Conservation (phyloP, 108 stramenopile genomes). For the Fragilariopsis cylindrus region DNA sequence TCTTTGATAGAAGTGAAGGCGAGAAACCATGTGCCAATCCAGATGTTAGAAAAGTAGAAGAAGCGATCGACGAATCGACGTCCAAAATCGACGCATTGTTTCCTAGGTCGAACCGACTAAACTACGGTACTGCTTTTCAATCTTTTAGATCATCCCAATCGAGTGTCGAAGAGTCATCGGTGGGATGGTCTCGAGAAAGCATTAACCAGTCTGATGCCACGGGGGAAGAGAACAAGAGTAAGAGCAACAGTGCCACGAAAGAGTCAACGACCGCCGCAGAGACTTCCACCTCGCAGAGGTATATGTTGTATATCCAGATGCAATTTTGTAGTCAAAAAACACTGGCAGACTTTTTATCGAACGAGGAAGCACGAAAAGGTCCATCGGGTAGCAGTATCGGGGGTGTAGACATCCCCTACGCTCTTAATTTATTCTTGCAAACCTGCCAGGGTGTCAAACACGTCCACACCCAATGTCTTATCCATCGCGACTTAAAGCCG, state of each 20-base stretch:
- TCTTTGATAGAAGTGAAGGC: slow-evolving; percentile 41
- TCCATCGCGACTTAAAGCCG: slow-evolving; percentile 96
- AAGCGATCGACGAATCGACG: not conserved
- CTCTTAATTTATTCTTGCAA: slow-evolving; percentile 85
- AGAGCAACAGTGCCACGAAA: not conserved
- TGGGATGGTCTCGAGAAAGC: slow-evolving; percentile 22
- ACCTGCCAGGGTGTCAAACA: slow-evolving; percentile 89
- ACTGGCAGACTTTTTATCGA: slow-evolving; percentile 76
- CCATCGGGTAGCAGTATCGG: slow-evolving; percentile 8
- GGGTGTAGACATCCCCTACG: slow-evolving; percentile 68
- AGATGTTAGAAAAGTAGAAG: not conserved
- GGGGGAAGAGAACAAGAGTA: slow-evolving; percentile 4
- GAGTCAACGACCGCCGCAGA: not conserved
- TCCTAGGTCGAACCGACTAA: not conserved
- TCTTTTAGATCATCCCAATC: slow-evolving; percentile 14
- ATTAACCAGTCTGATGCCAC: slow-evolving; percentile 12
- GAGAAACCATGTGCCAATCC: too few species aligned
- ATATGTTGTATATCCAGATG: slow-evolving; percentile 96
- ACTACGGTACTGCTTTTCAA: slow-evolving; percentile 6
- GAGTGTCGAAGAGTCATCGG: slow-evolving; percentile 22
- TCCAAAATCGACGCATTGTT: too few species aligned
- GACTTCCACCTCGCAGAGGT: slow-evolving; percentile 21
- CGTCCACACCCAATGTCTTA: slow-evolving; percentile 91
- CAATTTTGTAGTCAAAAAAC: slow-evolving; percentile 92
- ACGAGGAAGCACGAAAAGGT: slow-evolving; percentile 61